Base-by-base conservation (phyloP, 441 rosid species). In the Adansonia madagascariensis region DNA sequence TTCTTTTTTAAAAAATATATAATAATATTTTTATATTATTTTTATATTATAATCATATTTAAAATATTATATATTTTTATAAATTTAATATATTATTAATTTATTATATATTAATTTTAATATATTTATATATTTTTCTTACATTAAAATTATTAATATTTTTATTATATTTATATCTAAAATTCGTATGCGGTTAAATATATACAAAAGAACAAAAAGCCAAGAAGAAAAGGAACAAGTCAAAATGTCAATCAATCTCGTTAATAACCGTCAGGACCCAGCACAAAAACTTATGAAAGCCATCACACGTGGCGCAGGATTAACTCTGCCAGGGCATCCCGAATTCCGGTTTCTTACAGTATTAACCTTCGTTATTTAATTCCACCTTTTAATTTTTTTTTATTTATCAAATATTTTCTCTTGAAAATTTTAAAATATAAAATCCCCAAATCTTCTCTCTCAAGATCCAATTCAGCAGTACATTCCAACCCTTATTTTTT, bases 391-490 rank as follows among this genome's bases (percentile, higher is more conserved):
- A 0, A 1, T 24, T 27, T 27, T 27, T 27, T 76, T 18, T 56
- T 17, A 55, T 17, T 55, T n/a, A 3, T 53, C n/a, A 27, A 18
- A 55, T n/a, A n/a, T 47, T 47, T 9, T 20, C 4, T 61, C 4
- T 1, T 27, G 44, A 8, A 65, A 9, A 41, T 1, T 17, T 56
- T 56, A 2, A 1, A 56, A 56, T 56, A 41, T 22, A 27, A 74
- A 15, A 27, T 43, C 24, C 52, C 62, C 80, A 12, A 63, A 69
- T 82, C 81, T 82, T 81, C 71, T 78, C 18, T 0, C 17, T 67
- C 47, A 80, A 83, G 76, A 63, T 82, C 74, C 77, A 69, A 27
- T 78, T 75, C 66, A 17, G 60, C 8, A 55, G 2, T 27, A 27
- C 31, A 27, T 27, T 27, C 31, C 31, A 27, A 27, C 31, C 31